phyloP scores from a whole-genome alignment of 2,329 filamentous ascomycete genomes.

The Exophiala xenobiotica region DNA sequence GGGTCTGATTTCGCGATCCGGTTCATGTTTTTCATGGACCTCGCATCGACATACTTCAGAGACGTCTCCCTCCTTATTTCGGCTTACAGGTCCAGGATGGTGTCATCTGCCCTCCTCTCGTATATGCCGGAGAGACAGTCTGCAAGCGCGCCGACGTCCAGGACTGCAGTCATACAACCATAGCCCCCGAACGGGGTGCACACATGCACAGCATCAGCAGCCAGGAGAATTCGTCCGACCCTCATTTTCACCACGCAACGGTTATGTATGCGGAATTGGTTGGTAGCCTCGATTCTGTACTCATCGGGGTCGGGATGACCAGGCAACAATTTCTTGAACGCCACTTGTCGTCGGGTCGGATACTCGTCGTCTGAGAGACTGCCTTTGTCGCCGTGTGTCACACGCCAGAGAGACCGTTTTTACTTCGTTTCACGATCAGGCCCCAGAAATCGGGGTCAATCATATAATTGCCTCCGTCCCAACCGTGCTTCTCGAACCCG shows the following conservation, averaged over 20 bases:
- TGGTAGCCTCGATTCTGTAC: constrained; percentile 24
- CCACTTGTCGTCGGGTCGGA: constrained; percentile 51
- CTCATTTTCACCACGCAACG: constrained; percentile 58
- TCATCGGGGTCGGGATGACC: constrained; percentile 51
- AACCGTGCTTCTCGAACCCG: constrained; percentile 23
- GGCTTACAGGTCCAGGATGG: too few species aligned
- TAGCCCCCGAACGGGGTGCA: constrained; percentile 17
- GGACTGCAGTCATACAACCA: too few species aligned
- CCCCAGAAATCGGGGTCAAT: constrained; percentile 62
- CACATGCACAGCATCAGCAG: constrained; percentile 60
- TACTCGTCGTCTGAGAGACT: constrained; percentile 56
- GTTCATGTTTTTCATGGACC: too few species aligned
- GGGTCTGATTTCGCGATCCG: too few species aligned
- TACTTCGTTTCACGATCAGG: constrained; percentile 61
- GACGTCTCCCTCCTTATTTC: too few species aligned
- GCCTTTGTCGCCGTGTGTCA: constrained; percentile 61
- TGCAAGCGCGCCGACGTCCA: too few species aligned
- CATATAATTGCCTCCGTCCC: constrained; percentile 47
- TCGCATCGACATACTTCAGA: too few species aligned
- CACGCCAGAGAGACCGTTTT: constrained; percentile 62
- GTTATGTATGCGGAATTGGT: constrained; percentile 62
- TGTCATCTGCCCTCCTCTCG: too few species aligned
- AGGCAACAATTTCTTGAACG: constrained; percentile 59
- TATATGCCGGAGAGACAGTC: too few species aligned
- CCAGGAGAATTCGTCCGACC: constrained; percentile 57